Evolutionary conservation across 805 yeast species (phyloP).

Genomic region (Barnettozyma botsteinii): DNA sequence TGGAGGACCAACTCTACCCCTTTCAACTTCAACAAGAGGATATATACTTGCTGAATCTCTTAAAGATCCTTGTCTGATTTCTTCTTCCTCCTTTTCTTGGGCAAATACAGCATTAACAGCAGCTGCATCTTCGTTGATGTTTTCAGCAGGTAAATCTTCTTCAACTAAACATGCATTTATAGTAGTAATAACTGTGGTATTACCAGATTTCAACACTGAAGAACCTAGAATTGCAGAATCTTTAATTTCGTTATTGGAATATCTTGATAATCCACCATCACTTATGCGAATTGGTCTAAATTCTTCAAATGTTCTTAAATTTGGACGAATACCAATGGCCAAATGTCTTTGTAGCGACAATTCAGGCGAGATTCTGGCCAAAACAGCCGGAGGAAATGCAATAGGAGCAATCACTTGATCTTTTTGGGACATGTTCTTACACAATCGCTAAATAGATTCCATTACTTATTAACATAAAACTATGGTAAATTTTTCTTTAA

Average conservation of each 20-base stretch:
- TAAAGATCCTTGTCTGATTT: conserved; percentile 22
- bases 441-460: not conserved
- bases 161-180: conserved; percentile 65
- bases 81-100: conserved; percentile 29
- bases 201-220: conserved; percentile 61
- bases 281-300: conserved; percentile 51
- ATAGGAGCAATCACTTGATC: conserved; percentile 32
- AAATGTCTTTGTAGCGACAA: conserved; percentile 74
- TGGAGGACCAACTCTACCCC: conserved; percentile 77
- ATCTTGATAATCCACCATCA: conserved; percentile 34
- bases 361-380: conserved; percentile 84
- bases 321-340: conserved; percentile 70
- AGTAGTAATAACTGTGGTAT: conserved; percentile 67
- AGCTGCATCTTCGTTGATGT: conserved; percentile 35
- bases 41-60: conserved; percentile 41
- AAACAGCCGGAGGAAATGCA: conserved; percentile 72
- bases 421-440: conserved; percentile 11
- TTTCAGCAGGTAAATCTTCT: conserved; percentile 38
- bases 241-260: conserved; percentile 28
- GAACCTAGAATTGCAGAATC: conserved; percentile 51
- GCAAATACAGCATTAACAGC: conserved; percentile 28
- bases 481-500: no score
- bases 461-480: no score
- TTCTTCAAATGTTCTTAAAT: conserved; percentile 63
- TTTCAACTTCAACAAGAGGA: conserved; percentile 70